Conservation (phyloP, 768 basidiomycete genomes). For the Lactarius tabidus region DNA sequence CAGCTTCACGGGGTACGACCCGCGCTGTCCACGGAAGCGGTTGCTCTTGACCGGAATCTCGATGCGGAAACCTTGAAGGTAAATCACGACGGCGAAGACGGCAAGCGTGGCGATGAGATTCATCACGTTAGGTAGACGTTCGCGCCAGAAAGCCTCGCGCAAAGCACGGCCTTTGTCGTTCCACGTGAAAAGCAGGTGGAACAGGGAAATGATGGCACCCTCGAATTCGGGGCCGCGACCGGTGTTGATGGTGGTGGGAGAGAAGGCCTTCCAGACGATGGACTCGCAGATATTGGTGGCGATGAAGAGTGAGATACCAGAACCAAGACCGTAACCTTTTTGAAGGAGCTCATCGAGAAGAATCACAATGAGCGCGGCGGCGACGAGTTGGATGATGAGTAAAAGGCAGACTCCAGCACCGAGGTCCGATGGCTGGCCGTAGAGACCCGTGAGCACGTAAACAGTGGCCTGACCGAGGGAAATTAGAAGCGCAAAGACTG, state of each 20-base stretch:
- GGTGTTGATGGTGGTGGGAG: conserved; percentile 96
- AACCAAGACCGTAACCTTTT: conserved; percentile 98
- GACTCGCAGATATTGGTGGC: conserved; percentile 99
- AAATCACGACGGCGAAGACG: conserved; percentile 94
- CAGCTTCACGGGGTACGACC: conserved; percentile 93
- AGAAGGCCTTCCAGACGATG: conserved; percentile 99
- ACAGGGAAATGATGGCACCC: conserved; percentile 91
- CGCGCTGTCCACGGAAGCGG: conserved; percentile 93
- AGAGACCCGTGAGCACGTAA: conserved; percentile 94
- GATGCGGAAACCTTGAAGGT: conserved; percentile 97
- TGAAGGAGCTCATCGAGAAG: conserved; percentile 98
- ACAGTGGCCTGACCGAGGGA: conserved; percentile 95
- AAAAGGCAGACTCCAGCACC: conserved; percentile 97
- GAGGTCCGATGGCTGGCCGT: conserved; percentile 88
- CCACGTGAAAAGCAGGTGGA: conserved; percentile 95
- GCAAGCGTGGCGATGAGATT: too few species aligned
- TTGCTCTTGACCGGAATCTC: conserved; percentile 98
- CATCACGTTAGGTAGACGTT: too few species aligned
- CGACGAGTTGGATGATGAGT: conserved; percentile 92
- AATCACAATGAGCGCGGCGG: conserved; percentile 93
- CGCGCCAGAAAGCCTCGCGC: too few species aligned
- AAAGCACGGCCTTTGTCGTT: too few species aligned
- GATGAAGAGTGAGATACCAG: conserved; percentile 98
- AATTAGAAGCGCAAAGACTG: conserved; percentile 97
- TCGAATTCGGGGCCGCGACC: conserved; percentile 98